Percentiles rank a stretch among this genome's conserved stretches.
Evolutionary conservation across 23 red algal genomes (phyloP).

Genomic region (Gracilaria caudata): DNA sequence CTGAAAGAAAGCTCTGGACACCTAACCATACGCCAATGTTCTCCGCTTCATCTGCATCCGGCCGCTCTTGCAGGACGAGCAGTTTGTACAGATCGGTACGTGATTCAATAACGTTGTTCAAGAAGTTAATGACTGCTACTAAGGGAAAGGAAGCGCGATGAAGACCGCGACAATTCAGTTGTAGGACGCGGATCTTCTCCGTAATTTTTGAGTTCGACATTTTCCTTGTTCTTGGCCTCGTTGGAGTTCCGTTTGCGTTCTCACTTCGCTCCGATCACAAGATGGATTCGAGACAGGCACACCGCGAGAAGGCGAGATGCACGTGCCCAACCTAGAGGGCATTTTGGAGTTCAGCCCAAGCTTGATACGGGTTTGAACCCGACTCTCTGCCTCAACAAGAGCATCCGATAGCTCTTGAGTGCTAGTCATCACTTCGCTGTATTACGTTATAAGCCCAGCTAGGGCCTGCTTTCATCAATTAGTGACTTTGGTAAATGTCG

Average conservation of each 20-base stretch:
- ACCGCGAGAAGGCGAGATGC: too few relatives aligned
- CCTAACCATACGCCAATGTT: constrained; percentile 68
- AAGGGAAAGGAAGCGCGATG: constrained; percentile 69
- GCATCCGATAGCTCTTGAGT: constrained; percentile 84
- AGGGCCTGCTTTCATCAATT: constrained; percentile 89
- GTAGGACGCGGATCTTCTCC: too few relatives aligned
- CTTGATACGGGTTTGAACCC: constrained; percentile 98
- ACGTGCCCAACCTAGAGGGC: constrained; percentile 97
- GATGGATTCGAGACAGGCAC: too few relatives aligned
- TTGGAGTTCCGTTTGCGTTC: too few relatives aligned
- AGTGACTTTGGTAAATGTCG: constrained; percentile 93
- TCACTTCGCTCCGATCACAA: too few relatives aligned
- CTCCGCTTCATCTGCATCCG: constrained; percentile 56
- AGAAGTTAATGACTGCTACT: constrained; percentile 59
- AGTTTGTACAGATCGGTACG: constrained; percentile 77
- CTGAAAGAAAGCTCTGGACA: constrained; percentile 46
- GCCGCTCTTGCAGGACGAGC: constrained; percentile 52
- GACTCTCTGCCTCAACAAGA: constrained; percentile 82
- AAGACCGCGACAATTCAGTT: too few relatives aligned
- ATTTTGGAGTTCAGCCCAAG: constrained; percentile 99
- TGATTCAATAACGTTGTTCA: constrained; percentile 71
- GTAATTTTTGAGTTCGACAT: too few relatives aligned
- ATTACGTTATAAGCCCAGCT: constrained; percentile 84
- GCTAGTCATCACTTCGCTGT: constrained; percentile 82
- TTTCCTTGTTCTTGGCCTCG: too few relatives aligned